Evolutionary conservation across 2,329 filamentous ascomycete genomes (phyloP).

Genomic region (Diaporthe citrichinensis): DNA sequence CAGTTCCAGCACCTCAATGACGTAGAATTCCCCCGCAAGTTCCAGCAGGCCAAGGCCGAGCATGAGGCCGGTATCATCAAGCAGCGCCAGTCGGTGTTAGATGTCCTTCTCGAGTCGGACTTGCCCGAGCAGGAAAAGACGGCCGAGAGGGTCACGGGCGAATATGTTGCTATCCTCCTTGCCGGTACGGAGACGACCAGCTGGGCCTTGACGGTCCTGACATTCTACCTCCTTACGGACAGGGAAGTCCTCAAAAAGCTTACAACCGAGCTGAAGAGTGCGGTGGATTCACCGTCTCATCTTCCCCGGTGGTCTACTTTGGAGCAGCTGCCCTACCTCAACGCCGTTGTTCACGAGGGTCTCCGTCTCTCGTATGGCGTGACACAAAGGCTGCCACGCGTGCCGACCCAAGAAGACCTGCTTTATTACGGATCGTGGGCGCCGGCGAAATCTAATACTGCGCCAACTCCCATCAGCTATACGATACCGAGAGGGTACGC

Average conservation of each 20-base stretch:
- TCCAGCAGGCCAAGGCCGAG: conserved; percentile 15
- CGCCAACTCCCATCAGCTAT: conserved; percentile 26
- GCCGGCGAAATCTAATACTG: not conserved
- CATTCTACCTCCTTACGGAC: conserved; percentile 3
- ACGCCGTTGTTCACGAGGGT: conserved; percentile 44
- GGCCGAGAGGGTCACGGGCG: conserved; percentile 25
- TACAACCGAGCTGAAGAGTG: conserved; percentile 3
- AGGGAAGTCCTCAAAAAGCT: not conserved
- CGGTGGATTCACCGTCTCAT: conserved; percentile 37
- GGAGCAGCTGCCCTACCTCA: conserved; percentile 45
- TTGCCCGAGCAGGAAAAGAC: conserved; percentile 15
- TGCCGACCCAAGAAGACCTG: conserved; percentile 33
- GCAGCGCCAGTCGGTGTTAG: not conserved
- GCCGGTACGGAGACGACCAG: conserved; percentile 26
- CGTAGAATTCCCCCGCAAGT: conserved; percentile 1
- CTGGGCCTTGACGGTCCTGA: conserved; percentile 20
- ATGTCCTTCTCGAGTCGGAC: conserved; percentile 20
- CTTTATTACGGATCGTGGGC: conserved; percentile 13
- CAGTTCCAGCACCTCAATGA: conserved; percentile 20
- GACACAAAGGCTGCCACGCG: conserved; percentile 39
- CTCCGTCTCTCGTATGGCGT: conserved; percentile 45
- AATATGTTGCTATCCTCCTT: conserved; percentile 10
- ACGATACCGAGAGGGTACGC: conserved; percentile 24
- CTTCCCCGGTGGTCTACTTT: conserved; percentile 43
- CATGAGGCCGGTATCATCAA: not conserved